These are phyloP conservation scores for Coemansia sp. DNA, from an alignment of 192 early-diverging fungal genomes.

Conservation along the genomic window DNA sequence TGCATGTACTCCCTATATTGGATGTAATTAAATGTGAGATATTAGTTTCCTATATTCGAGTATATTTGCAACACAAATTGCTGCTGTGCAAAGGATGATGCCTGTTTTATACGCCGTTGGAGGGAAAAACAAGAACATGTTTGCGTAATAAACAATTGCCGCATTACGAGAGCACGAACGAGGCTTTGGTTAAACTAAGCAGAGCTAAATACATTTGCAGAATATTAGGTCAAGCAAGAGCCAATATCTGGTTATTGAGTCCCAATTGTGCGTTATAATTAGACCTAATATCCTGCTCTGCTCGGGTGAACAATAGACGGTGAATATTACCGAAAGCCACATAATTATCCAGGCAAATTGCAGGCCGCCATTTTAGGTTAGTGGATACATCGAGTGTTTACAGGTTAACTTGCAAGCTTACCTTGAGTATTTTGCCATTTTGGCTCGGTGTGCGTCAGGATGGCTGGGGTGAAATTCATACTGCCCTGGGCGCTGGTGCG, in stretches of 20 bases:
- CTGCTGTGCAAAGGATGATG: not conserved
- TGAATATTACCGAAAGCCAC: slow-evolving; percentile 24
- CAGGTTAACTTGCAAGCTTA: slow-evolving; percentile 14
- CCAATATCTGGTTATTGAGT: slow-evolving; percentile 1
- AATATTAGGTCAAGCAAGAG: not conserved
- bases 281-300: slow-evolving; percentile 6
- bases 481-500: slow-evolving; percentile 19
- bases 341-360: slow-evolving; percentile 12
- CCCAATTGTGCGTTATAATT: slow-evolving; percentile 19
- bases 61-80: not conserved
- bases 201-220: not conserved
- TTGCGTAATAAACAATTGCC: slow-evolving; percentile 3
- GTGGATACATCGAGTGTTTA: not conserved
- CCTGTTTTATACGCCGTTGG: not conserved
- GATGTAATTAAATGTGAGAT: not conserved
- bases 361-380: slow-evolving; percentile 4
- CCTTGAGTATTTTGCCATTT: slow-evolving; percentile 43
- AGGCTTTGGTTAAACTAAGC: slow-evolving; percentile 3
- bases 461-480: slow-evolving; percentile 22
- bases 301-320: slow-evolving; percentile 7
- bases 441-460: slow-evolving; percentile 31
- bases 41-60: not conserved
- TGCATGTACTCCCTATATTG: slow-evolving; percentile 18
- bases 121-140: not conserved
- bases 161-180: slow-evolving; percentile 5